Evolutionary conservation across 1,139 yeast species (phyloP).

Genomic region (Pichia sorboxylosa): DNA sequence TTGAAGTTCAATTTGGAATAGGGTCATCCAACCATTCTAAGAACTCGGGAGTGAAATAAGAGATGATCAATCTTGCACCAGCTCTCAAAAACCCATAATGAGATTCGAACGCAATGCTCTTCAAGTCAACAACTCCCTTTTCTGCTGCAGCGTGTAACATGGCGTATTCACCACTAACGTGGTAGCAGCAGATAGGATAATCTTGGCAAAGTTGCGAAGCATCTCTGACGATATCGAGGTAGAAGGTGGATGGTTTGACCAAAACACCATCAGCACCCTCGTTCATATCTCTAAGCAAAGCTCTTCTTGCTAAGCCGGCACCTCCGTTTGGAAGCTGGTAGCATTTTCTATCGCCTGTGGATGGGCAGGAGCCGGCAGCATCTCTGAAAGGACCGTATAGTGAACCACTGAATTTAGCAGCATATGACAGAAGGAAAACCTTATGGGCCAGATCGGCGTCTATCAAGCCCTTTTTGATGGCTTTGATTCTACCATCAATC

Average conservation of each 20-base stretch:
- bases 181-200: constrained; percentile 88
- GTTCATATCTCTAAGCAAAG: constrained; percentile 66
- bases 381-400: constrained; percentile 96
- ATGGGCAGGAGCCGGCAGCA: constrained; percentile 88
- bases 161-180: constrained; percentile 95
- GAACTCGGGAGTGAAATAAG: constrained; percentile 93
- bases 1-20: too few relatives aligned
- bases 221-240: constrained; percentile 80
- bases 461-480: constrained; percentile 75
- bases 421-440: constrained; percentile 82
- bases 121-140: constrained; percentile 82
- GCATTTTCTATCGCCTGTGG: constrained; percentile 82
- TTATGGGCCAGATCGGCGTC: constrained; percentile 80
- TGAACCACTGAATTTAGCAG: constrained; percentile 87
- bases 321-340: constrained; percentile 94
- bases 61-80: constrained; percentile 84
- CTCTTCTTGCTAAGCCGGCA: constrained; percentile 87
- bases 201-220: constrained; percentile 75
- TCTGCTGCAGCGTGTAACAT: constrained; percentile 99
- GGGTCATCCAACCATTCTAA: constrained; percentile 79
- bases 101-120: constrained; percentile 81
- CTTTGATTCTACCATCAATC: constrained; percentile 92
- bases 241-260: constrained; percentile 95
- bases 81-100: constrained; percentile 91
- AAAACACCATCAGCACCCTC: constrained; percentile 97